Base-by-base conservation (phyloP, 164 flowering plant genomes). In the Magnolia changhungtana region DNA sequence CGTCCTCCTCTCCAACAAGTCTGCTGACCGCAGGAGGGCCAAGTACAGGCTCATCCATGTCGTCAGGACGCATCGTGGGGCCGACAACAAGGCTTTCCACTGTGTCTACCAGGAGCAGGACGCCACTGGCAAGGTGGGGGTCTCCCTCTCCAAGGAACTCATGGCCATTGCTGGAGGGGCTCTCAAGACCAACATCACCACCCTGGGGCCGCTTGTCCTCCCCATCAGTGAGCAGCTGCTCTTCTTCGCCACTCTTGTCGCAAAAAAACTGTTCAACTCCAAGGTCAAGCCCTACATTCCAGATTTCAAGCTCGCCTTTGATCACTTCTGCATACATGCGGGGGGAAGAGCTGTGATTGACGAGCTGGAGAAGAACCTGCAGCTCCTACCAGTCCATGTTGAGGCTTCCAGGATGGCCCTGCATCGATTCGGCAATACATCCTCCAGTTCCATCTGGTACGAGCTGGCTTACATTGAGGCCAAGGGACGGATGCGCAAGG, bases 271-370 rank as follows among this genome's bases (percentile, higher is more conserved):
- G 49, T 82, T 86, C 72, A 83, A 86, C 59, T 75, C 84, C 0
- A 92, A 91, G 27, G 71, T 87, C 21, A 90, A 90, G 87, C 91
- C 95, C n/a, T 93, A 91, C 63, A 89, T 93, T 10, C 97, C 97
- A 0, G 94, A 93, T 77, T 93, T 93, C 83, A 91, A 90, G 86
- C 94, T 88, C 8, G 95, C 95, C 0, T 91, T 92, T 50, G 90
- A 91, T 21, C 97, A 92, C 79, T 91, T 92, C 81, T 92, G 97
- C 77, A 89, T 92, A 2, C 97, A 92, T 69, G 97, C 97, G 0
- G 97, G 97, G 1, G 97, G 97, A 1, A 82, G 94, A 74, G 97
- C 91, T 10, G 97, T 92, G 81, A 92, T 92, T 50, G 97, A 92
- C 77, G 97, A 90, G 85, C 88, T 92, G 18, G 97, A 92, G 90